Evolutionary conservation across 192 early-diverging fungal genomes (phyloP).

Genomic region (Allomyces macrogynus): DNA sequence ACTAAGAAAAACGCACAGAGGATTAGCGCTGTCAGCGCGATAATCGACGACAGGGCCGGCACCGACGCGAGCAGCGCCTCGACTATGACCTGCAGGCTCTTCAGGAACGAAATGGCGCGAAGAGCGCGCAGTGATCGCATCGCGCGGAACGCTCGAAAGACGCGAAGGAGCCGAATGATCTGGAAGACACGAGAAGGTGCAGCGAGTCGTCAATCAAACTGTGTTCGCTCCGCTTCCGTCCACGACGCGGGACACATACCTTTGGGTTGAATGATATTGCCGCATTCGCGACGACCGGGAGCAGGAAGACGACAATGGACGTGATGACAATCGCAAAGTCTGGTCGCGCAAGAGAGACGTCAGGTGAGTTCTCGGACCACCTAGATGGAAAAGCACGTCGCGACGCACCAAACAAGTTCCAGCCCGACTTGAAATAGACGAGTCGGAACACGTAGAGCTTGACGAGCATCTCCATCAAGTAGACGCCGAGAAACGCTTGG

Average conservation of each 20-base stretch:
- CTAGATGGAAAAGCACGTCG: not conserved
- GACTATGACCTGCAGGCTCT: slow-evolving; percentile 13
- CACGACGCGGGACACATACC: not conserved
- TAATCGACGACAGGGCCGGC: slow-evolving; percentile 19
- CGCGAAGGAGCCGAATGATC: slow-evolving; percentile 8
- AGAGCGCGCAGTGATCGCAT: slow-evolving; percentile 11
- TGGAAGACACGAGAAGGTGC: not conserved
- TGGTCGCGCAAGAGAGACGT: not conserved
- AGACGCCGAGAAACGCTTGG: slow-evolving; percentile 15
- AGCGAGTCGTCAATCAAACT: too few relatives aligned
- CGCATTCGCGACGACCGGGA: not conserved
- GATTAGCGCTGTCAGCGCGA: slow-evolving; percentile 8
- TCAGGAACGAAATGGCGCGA: slow-evolving; percentile 11
- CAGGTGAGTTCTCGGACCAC: not conserved
- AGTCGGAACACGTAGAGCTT: slow-evolving; percentile 11
- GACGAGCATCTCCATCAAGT: slow-evolving; percentile 11
- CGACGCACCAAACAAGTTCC: slow-evolving; percentile 13
- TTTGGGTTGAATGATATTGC: slow-evolving; percentile 8
- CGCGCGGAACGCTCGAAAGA: slow-evolving; percentile 12
- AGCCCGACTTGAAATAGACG: slow-evolving; percentile 11
- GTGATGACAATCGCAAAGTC: slow-evolving; percentile 13
- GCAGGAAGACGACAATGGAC: slow-evolving; percentile 9
- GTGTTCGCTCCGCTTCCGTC: too few relatives aligned
- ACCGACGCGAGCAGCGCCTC: slow-evolving; percentile 14
- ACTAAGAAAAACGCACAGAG: slow-evolving; percentile 10